Evolutionary conservation across 1,284 basidiomycete species (phyloP).

Genomic region (Anthracocystis panici-leucophaei): DNA sequence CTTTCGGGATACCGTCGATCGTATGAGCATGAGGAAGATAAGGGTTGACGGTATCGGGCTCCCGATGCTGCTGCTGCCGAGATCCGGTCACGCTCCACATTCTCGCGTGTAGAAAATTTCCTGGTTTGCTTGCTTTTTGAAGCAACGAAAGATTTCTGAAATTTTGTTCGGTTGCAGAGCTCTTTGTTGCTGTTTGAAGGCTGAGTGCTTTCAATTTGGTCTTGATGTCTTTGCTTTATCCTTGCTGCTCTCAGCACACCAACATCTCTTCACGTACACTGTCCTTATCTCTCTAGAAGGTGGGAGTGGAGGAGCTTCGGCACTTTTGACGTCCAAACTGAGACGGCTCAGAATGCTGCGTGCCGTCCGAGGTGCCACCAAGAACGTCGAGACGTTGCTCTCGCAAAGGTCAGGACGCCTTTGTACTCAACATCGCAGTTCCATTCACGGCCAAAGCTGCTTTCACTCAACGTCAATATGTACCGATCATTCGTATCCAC

Average conservation of each 20-base stretch:
- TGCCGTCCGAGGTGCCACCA: slow-evolving; percentile 18
- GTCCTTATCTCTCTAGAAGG: not conserved
- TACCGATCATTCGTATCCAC: not conserved
- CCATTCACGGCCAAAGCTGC: not conserved
- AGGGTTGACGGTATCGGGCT: not conserved
- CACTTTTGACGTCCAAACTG: not conserved
- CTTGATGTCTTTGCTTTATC: not conserved
- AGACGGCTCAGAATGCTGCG: slow-evolving; percentile 24
- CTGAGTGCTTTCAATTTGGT: not conserved
- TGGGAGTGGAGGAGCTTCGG: not conserved
- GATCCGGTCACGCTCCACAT: slow-evolving; percentile 23
- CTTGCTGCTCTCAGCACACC: not conserved
- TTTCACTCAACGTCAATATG: not conserved
- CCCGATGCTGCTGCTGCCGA: slow-evolving; percentile 4
- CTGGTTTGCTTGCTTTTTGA: not conserved
- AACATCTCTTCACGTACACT: not conserved
- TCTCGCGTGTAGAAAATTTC: not conserved
- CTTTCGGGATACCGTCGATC: not conserved
- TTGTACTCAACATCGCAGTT: not conserved
- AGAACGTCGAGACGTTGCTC: slow-evolving; percentile 14
- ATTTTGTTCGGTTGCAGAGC: not conserved
- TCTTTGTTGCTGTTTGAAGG: not conserved
- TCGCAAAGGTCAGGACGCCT: not conserved
- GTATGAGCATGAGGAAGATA: not conserved
- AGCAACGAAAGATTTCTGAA: not conserved